Evolutionary conservation across 768 basidiomycete species (phyloP).

Genomic region (Leccinum disarticulatum): DNA sequence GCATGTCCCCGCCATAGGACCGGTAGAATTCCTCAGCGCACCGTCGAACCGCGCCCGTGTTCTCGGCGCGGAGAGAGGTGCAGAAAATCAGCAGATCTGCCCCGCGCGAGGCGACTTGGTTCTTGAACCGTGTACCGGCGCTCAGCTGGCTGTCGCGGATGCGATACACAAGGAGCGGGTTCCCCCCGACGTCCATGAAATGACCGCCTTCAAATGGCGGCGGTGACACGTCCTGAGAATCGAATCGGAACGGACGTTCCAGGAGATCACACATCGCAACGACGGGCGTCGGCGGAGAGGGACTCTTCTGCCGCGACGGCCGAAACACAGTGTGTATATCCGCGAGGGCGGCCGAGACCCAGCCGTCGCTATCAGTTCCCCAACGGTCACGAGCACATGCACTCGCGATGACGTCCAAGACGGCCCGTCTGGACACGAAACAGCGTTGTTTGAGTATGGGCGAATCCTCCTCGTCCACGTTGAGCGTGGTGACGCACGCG

Average conservation of each 20-base stretch:
- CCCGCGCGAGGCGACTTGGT: slow-evolving; percentile 19
- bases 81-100: slow-evolving; percentile 30
- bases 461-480: slow-evolving; percentile 26
- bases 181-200: slow-evolving; percentile 21
- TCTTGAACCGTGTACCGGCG: slow-evolving; percentile 25
- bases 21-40: slow-evolving; percentile 17
- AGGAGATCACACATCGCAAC: slow-evolving; percentile 23
- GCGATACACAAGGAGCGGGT: slow-evolving; percentile 19
- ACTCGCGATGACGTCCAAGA: slow-evolving; percentile 22
- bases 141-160: slow-evolving; percentile 23
- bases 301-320: slow-evolving; percentile 2
- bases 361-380: slow-evolving; percentile 19
- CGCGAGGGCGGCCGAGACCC: not conserved
- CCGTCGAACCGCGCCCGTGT: slow-evolving; percentile 9
- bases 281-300: slow-evolving; percentile 16
- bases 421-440: slow-evolving; percentile 23
- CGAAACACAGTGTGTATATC: slow-evolving; percentile 25
- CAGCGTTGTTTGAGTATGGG: slow-evolving; percentile 29
- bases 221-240: slow-evolving; percentile 9
- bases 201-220: slow-evolving; percentile 20
- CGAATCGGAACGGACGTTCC: slow-evolving; percentile 1
- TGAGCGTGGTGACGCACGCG: slow-evolving; percentile 40
- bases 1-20: slow-evolving; percentile 28
- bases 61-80: slow-evolving; percentile 5
- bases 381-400: slow-evolving; percentile 25